Evolutionary conservation across 1,284 basidiomycete species (phyloP).

Genomic region (Sparassis latifolia): DNA sequence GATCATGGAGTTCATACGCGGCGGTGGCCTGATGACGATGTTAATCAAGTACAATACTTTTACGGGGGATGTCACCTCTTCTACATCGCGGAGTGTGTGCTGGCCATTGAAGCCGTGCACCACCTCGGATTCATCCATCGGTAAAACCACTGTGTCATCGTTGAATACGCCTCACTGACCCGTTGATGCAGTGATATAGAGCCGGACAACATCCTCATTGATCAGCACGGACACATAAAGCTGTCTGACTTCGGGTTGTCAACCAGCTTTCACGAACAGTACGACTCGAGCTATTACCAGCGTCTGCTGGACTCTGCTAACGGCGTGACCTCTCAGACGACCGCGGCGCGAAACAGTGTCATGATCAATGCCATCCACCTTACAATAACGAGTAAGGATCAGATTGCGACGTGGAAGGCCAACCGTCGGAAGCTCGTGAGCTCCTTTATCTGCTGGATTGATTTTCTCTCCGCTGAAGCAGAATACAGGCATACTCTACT

Average conservation of each 20-base stretch:
- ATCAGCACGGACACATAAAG: constrained; percentile 95
- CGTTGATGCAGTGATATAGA: constrained; percentile 95
- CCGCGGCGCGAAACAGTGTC: constrained; percentile 75
- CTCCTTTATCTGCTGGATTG: background rate
- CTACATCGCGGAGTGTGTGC: constrained; percentile 98
- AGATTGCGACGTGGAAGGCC: constrained; percentile 98
- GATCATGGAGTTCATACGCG: constrained; percentile 98
- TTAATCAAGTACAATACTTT: constrained; percentile 99
- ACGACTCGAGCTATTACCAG: constrained; percentile 95
- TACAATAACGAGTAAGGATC: constrained; percentile 88
- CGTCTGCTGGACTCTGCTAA: constrained; percentile 62
- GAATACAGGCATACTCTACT: constrained; percentile 86
- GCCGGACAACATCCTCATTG: constrained; percentile 98
- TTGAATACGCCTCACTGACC: constrained; percentile 2
- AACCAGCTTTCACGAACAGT: constrained; percentile 96
- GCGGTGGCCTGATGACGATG: constrained; percentile 98
- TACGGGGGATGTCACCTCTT: constrained; percentile 98
- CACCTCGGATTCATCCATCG: constrained; percentile 98
- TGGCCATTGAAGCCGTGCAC: constrained; percentile 97
- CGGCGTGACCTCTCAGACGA: constrained; percentile 33
- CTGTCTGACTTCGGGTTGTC: constrained; percentile 97
- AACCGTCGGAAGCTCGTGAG: constrained; percentile 90
- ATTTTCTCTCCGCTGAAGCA: background rate
- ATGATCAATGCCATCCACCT: constrained; percentile 95
- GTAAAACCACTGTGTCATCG: constrained; percentile 29